These are phyloP conservation scores for Eragrostis nindensis DNA, from an alignment of 176 grass and related monocot genomes.

Conservation along the genomic window DNA sequence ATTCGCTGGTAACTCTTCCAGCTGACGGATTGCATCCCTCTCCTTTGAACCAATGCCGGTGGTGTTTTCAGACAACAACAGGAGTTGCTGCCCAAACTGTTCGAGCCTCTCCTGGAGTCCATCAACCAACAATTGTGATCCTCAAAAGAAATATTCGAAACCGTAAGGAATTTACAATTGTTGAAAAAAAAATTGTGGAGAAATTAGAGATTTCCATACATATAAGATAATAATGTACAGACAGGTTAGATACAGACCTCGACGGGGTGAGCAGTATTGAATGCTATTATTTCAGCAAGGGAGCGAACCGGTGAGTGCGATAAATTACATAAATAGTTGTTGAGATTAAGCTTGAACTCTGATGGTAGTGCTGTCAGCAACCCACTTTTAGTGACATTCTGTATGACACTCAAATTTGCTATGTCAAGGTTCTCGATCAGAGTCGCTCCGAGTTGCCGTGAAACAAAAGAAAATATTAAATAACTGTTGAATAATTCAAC, in stretches of 20 bases:
- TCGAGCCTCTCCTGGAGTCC: slow-evolving; percentile 48
- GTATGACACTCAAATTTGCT: slow-evolving; percentile 33
- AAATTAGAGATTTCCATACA: no score
- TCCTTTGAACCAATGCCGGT: slow-evolving; percentile 32
- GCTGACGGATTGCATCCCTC: slow-evolving; percentile 28
- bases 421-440: slow-evolving; percentile 54
- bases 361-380: slow-evolving; percentile 8
- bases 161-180: neutral
- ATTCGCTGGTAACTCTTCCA: slow-evolving; percentile 29
- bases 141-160: no score
- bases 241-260: slow-evolving; percentile 48
- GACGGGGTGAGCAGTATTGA: slow-evolving; percentile 51
- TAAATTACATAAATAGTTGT: slow-evolving; percentile 54
- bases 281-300: slow-evolving; percentile 63
- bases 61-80: slow-evolving; percentile 43
- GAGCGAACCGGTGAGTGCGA: slow-evolving; percentile 49
- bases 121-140: no score
- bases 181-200: no score
- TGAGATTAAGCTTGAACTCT: slow-evolving; percentile 67
- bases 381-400: slow-evolving; percentile 24
- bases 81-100: slow-evolving; percentile 24
- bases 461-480: neutral
- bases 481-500: neutral
- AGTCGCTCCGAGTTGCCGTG: slow-evolving; percentile 45
- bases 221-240: no score